Base-by-base conservation (phyloP, 495 filamentous ascomycete species). In the Penicillium paradoxum region DNA sequence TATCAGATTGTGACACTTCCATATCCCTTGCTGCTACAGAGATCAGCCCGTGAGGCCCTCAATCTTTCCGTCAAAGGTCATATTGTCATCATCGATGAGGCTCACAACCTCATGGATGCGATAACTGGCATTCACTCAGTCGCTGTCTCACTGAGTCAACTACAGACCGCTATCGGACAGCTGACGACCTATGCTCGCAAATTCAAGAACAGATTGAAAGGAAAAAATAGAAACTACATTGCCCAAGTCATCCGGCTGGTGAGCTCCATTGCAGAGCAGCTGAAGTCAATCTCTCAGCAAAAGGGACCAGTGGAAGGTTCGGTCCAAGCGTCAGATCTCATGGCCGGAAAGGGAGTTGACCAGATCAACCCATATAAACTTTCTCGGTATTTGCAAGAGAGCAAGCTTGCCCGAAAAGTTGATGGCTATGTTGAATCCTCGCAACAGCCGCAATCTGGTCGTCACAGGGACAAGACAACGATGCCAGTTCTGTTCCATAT, bases 31-130 rank as follows among this genome's bases (percentile, higher is more conserved):
- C 76, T 98, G 0, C 74, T 98, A 24, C 93, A 97, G 59, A 87
- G 85, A 60, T 91, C 88, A 24, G 92, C 93, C 5, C 78, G 93
- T 38, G 91, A 97, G 51, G 90, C 93, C 4, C 78, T 98, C 3
- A 83, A 84, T 29, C 79, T 98, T 18, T 93, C 88, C 25, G 69
- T 98, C 9, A 90, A 91, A 58, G 86, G 82, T 6, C 91, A 96
- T 65, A 77, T 97, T 2, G 81, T 98, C 19, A 87, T 98, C 38
- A 89, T 98, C 56, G 93, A 98, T 60, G 93, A 98, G 72, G 93
- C 95, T 1, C 93, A 98, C 64, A 98, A 98, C 65, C 79, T 98
- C 27, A 97, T 97, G 84, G 91, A 96, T 67, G 88, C 92, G 2
- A 91, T 98, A 39, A 80, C 89, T 1, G 85, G 83, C 19, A 92